Conservation (phyloP, 257 asterid genomes). For the Buddleja alternifolia region DNA sequence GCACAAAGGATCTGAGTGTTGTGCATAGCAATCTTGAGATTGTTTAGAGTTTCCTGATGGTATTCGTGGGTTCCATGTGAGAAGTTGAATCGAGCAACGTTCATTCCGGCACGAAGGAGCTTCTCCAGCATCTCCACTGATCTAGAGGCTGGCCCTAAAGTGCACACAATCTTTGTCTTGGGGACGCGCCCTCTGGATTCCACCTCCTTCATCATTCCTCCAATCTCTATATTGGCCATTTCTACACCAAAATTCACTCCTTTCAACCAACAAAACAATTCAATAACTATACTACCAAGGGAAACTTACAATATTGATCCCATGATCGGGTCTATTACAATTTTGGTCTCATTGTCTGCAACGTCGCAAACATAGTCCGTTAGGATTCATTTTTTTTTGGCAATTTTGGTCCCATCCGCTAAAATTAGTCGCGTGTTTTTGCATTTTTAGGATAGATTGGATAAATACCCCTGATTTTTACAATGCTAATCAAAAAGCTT, state of each 20-base stretch:
- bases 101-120: slow-evolving; percentile 86
- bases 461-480: too few species aligned
- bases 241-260: background rate
- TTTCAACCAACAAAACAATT: background rate
- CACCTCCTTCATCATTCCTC: slow-evolving; percentile 62
- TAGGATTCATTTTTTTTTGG: too few species aligned
- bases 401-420: too few species aligned
- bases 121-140: slow-evolving; percentile 76
- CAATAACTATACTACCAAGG: background rate
- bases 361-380: too few species aligned
- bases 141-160: slow-evolving; percentile 86
- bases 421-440: too few species aligned
- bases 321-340: too few species aligned
- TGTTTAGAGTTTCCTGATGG: slow-evolving; percentile 76
- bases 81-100: slow-evolving; percentile 88
- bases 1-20: slow-evolving; percentile 75
- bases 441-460: too few species aligned
- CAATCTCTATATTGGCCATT: slow-evolving; percentile 70
- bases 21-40: slow-evolving; percentile 70
- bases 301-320: too few species aligned
- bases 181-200: slow-evolving; percentile 58
- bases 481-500: too few species aligned
- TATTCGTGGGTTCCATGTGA: slow-evolving; percentile 89
- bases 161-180: slow-evolving; percentile 87
- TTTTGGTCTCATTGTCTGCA: too few species aligned